These are phyloP conservation scores for Fusarium tupiense DNA, from an alignment of 2,329 filamentous ascomycete genomes.

Conservation along the genomic window DNA sequence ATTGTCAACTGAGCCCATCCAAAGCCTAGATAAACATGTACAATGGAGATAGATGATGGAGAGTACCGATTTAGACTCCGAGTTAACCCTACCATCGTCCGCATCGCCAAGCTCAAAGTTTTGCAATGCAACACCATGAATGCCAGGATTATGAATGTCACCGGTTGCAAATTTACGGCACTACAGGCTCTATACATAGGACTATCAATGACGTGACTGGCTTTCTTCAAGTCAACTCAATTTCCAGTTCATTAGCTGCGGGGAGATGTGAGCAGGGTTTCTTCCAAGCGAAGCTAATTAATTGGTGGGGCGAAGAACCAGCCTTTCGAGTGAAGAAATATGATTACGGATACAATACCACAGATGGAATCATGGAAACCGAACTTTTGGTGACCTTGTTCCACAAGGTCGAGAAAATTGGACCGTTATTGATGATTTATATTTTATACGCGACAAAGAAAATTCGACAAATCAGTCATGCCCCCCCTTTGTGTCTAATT, in stretches of 20 bases:
- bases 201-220: conserved; percentile 17
- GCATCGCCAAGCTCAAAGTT: background rate
- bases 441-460: conserved; percentile 21
- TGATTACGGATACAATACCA: background rate
- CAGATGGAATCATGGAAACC: conserved; percentile 1
- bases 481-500: conserved; percentile 27
- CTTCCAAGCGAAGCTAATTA: background rate
- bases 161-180: background rate
- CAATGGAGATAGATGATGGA: background rate
- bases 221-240: conserved; percentile 7
- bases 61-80: background rate
- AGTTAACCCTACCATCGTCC: background rate
- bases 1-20: background rate
- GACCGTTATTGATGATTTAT: conserved; percentile 34
- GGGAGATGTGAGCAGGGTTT: conserved; percentile 12
- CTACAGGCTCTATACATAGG: conserved; percentile 4
- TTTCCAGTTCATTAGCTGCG: conserved; percentile 12
- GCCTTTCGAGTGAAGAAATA: background rate
- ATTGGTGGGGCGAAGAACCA: conserved; percentile 8
- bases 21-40: background rate
- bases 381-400: conserved; percentile 13
- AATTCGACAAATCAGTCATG: background rate
- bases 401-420: conserved; percentile 16
- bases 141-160: background rate
- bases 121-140: background rate